These are phyloP conservation scores for Aspergillus japonicus DNA, from an alignment of 2,329 filamentous ascomycete species.

Conservation along the genomic window DNA sequence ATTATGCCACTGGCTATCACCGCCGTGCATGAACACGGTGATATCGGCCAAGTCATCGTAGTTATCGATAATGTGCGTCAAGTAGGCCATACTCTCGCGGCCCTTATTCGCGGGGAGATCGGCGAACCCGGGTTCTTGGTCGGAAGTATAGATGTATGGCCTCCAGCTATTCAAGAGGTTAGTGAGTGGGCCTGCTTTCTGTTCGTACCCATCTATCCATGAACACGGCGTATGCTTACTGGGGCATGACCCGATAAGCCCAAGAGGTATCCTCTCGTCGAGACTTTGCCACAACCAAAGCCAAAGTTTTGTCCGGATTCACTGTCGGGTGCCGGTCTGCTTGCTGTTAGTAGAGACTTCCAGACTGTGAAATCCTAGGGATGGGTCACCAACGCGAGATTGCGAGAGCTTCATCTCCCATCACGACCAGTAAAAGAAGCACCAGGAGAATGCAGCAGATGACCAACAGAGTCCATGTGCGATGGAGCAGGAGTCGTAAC, in stretches of 20 bases:
- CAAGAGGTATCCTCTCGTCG: background rate
- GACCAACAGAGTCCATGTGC: background rate
- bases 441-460: background rate
- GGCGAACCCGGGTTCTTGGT: constrained; percentile 16
- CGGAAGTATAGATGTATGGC: constrained; percentile 24
- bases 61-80: constrained; percentile 61
- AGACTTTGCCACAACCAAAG: background rate
- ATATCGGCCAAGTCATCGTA: constrained; percentile 59
- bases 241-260: background rate
- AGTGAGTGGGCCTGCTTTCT: background rate
- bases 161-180: background rate
- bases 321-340: background rate
- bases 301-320: background rate
- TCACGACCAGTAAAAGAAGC: background rate
- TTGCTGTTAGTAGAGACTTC: background rate
- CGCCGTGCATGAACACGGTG: constrained; percentile 57
- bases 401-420: background rate
- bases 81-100: constrained; percentile 61
- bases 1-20: constrained; percentile 27
- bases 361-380: background rate
- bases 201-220: background rate
- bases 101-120: constrained; percentile 41
- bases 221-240: constrained; percentile 1
- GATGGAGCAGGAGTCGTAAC: background rate
- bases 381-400: background rate